Base-by-base conservation (phyloP, 164 flowering plant species). In the Liriodendron chinense region DNA sequence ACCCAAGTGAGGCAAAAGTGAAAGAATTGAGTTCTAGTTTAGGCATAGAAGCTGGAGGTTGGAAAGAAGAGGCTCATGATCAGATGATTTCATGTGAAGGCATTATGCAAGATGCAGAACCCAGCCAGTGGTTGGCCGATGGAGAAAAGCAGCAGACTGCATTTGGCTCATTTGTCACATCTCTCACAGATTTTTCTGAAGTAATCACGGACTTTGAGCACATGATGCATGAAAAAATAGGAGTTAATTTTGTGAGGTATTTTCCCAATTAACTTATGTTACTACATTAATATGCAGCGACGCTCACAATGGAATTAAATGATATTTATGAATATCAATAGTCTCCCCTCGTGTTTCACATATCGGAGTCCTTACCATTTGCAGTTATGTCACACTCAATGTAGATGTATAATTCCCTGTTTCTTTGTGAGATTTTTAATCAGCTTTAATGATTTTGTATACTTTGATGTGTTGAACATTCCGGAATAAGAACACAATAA, bases 211-310 rank as follows among this genome's bases (percentile, higher is more conserved):
- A 82, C 16, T 84, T 87, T 71, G 88, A 85, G 78, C 21, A 1
- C 14, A 48, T 53, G 53, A 69, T 78, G 14, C 21, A 74, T 12
- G 76, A 79, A 71, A 84, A 79, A 59, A 12, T 87, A 49, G 79
- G 67, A n/a, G 8, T 48, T 13, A 73, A 79, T 64, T 61, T 70
- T 74, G 67, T 70, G 57, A 91, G 93, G 93, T 89, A 87, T 64
- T 21, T 63, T 24, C 62, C 3, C 65, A 26, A 66, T 69, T 24
- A 69, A 34, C 23, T 47, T 49, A 16, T 78, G 21, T 10, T 69
- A 34, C 47, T 66, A 2, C 12, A 70, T 62, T 53, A 53, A 53
- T 53, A 34, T 34, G 43, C 43, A 34, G 43, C 43, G 5, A 34
- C 18, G 9, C 59, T 53, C 18, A 53, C 10, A 53, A 53, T 53